phyloP scores from a whole-genome alignment of 129 eudicot species.

The Glebionis coronaria region DNA sequence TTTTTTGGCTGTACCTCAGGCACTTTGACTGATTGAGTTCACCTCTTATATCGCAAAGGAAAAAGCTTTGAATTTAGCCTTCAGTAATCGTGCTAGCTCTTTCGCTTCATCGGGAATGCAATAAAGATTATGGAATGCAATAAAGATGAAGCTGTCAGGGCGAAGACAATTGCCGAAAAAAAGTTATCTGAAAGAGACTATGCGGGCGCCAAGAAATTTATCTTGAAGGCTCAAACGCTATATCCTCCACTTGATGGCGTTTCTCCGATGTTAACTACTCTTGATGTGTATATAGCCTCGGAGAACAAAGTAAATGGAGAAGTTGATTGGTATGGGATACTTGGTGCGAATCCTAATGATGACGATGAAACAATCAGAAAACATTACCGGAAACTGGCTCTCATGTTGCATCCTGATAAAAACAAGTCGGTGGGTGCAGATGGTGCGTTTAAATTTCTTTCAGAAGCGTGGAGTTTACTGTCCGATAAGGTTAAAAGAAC shows the following conservation, averaged over 20 bases:
- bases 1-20: slow-evolving; percentile 36
- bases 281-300: slow-evolving; percentile 68
- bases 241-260: slow-evolving; percentile 73
- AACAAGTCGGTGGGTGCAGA: slow-evolving; percentile 71
- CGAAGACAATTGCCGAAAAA: slow-evolving; percentile 70
- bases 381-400: slow-evolving; percentile 65
- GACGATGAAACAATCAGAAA: slow-evolving; percentile 68
- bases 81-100: slow-evolving; percentile 22
- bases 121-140: slow-evolving; percentile 76
- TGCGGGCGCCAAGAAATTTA: slow-evolving; percentile 69
- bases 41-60: slow-evolving; percentile 7
- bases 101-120: slow-evolving; percentile 24
- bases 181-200: slow-evolving; percentile 58
- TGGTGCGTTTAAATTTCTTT: slow-evolving; percentile 38
- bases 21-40: slow-evolving; percentile 18
- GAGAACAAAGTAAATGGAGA: slow-evolving; percentile 65
- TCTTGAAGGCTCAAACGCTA: slow-evolving; percentile 61
- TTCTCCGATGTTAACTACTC: slow-evolving; percentile 53
- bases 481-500: slow-evolving; percentile 64
- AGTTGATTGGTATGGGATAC: slow-evolving; percentile 72
- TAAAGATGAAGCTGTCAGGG: slow-evolving; percentile 83
- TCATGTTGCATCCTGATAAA: slow-evolving; percentile 84
- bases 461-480: slow-evolving; percentile 73
- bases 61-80: slow-evolving; percentile 16
- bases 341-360: slow-evolving; percentile 51